phyloP scores from a whole-genome alignment of 768 basidiomycete genomes.

The Lactarius tabidus region DNA sequence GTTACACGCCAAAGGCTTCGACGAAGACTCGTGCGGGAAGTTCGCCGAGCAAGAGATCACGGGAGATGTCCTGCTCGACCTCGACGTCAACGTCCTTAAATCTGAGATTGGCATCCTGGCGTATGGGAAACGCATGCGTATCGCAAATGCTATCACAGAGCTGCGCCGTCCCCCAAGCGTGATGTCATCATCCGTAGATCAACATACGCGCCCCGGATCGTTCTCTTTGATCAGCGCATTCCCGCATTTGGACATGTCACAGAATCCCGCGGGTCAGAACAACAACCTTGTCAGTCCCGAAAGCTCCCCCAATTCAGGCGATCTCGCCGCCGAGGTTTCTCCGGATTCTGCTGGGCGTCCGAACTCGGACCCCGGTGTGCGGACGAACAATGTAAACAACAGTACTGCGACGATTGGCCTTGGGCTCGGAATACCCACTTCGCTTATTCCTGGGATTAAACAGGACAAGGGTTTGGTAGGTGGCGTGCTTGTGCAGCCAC shows the following conservation, averaged over 20 bases:
- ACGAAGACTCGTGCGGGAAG: slow-evolving; percentile 73
- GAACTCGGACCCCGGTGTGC: slow-evolving; percentile 22
- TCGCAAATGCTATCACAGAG: slow-evolving; percentile 89
- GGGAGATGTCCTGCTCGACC: slow-evolving; percentile 92
- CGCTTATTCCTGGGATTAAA: slow-evolving; percentile 6
- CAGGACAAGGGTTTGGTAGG: slow-evolving; percentile 3
- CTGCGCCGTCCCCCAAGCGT: slow-evolving; percentile 71
- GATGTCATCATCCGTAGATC: slow-evolving; percentile 37
- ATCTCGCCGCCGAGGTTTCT: slow-evolving; percentile 4
- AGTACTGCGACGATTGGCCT: slow-evolving; percentile 29
- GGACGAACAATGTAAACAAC: slow-evolving; percentile 14
- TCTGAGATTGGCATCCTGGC: slow-evolving; percentile 88
- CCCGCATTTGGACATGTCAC: slow-evolving; percentile 20
- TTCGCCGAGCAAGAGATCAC: slow-evolving; percentile 98
- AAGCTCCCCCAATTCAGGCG: slow-evolving; percentile 32
- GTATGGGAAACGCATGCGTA: slow-evolving; percentile 91
- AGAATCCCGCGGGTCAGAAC: slow-evolving; percentile 28
- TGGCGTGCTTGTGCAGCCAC: not conserved
- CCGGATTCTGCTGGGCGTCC: not conserved
- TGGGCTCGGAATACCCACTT: slow-evolving; percentile 31
- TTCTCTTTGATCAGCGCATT: slow-evolving; percentile 31
- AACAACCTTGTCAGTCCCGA: slow-evolving; percentile 32
- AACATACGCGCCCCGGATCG: slow-evolving; percentile 34
- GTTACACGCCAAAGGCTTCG: slow-evolving; percentile 82
- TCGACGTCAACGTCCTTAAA: slow-evolving; percentile 89